phyloP scores from a whole-genome alignment of 345 rosid species.

The Anacardium occidentale region DNA sequence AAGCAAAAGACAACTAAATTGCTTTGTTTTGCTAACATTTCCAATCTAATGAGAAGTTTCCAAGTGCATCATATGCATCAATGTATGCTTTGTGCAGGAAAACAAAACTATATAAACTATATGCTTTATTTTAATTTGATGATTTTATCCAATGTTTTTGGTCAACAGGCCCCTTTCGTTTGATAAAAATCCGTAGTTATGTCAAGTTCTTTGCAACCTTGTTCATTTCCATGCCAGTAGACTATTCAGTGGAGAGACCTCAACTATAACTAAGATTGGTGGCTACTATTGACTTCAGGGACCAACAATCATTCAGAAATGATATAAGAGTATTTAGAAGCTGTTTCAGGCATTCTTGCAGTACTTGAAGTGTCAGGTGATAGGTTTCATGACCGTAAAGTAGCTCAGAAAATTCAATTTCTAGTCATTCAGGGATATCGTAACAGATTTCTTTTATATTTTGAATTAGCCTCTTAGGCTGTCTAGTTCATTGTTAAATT shows the following conservation, averaged over 20 bases:
- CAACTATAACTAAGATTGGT: background rate
- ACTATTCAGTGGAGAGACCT: background rate
- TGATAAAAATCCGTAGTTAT: background rate
- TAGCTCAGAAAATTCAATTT: background rate
- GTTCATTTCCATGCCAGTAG: background rate
- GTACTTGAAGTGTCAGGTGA: background rate
- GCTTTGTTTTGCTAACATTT: background rate
- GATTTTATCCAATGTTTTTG: background rate
- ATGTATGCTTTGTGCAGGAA: background rate
- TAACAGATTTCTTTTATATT: background rate
- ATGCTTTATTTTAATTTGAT: background rate
- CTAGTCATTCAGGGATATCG: background rate
- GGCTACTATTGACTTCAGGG: background rate
- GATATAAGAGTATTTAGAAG: background rate
- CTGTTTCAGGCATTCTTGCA: background rate
- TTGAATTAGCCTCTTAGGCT: background rate
- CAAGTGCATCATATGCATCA: background rate
- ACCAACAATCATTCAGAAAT: background rate
- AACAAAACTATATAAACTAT: background rate
- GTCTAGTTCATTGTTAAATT: background rate
- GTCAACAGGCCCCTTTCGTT: background rate
- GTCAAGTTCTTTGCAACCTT: background rate
- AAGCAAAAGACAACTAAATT: background rate
- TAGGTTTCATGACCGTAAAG: background rate
- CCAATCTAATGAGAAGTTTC: background rate